Evolutionary conservation across 2,329 filamentous ascomycete species (phyloP), one percentile per base, ranked within the genome.

Genomic region (Cytospora mali): DNA sequence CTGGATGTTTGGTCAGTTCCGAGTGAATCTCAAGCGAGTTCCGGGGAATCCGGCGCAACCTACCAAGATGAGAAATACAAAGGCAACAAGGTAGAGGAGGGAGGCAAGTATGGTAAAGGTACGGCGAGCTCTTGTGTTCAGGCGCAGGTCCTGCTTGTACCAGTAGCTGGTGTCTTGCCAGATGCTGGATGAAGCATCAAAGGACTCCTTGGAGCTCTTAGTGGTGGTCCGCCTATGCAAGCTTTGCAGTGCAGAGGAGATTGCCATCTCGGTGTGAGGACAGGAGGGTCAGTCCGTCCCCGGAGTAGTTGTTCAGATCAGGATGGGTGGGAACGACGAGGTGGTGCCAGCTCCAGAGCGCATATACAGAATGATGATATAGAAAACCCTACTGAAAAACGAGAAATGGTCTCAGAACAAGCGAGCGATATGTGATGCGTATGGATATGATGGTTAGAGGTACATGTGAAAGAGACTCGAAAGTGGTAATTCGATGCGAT

Each of bases 31-130:
- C 7, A 9, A 21, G 6, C 9, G 7, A 29, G 14, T 6, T 11
- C 29, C 29, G 29, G 6, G 23, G 27, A n/a, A 3, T 48, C 27
- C 57, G 28, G 23, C 23, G n/a, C 57, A 54, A 62, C 75, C 64
- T 71, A 92, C 90, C 68, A 96, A 84, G 65, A 96, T 84, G 46
- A 96, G 80, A 74, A 96, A 96, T 67, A 94, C 81, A 67, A 91
- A 83, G 46, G 90, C 84, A 65, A 95, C 72, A 65, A 93, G 79
- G 73, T 95, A 94, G 70, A 89, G 84, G 67, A 90, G 77, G 33
- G 85, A 86, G 53, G 89, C 87, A 53, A 89, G 72, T 27, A 88
- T 74, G 64, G 90, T 84, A 71, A 88, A 89, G 73, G 81, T 82
- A 55, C 81, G 79, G 18, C 89, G 81, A 33, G 80, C 79, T 59